These are phyloP conservation scores for Exophiala sideris DNA, from an alignment of 2,329 filamentous ascomycete species.

Conservation along the genomic window DNA sequence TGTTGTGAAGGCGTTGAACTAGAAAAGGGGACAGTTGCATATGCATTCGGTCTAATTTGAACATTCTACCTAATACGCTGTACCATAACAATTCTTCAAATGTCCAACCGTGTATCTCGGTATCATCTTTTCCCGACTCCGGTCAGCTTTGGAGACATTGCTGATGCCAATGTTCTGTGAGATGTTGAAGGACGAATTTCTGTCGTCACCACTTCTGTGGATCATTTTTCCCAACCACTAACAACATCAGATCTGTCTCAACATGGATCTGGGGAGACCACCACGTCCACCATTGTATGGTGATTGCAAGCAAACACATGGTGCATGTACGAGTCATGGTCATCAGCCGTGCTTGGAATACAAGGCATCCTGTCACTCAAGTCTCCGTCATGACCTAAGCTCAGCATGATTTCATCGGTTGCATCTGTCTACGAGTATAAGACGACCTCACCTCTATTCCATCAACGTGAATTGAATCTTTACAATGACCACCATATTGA, in stretches of 20 bases:
- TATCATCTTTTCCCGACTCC: too few species aligned
- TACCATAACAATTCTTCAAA: too few species aligned
- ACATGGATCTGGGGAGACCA: not conserved
- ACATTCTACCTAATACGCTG: too few species aligned
- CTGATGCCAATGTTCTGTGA: too few species aligned
- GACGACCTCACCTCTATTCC: not conserved
- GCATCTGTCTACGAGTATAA: not conserved
- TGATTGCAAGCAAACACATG: not conserved
- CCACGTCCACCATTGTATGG: not conserved
- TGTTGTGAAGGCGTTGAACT: too few species aligned
- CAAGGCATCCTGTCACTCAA: not conserved
- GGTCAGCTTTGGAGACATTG: too few species aligned
- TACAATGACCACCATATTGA: not conserved
- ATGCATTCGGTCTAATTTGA: too few species aligned
- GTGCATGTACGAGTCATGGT: not conserved
- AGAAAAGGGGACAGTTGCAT: too few species aligned
- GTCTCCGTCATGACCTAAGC: not conserved
- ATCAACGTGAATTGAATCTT: not conserved
- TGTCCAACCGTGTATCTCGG: too few species aligned
- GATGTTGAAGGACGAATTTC: not conserved
- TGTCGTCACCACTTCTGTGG: conserved; percentile 9
- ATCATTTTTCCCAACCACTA: not conserved
- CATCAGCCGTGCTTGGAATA: not conserved
- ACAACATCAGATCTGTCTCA: not conserved
- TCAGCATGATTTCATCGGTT: conserved; percentile 2